These are phyloP conservation scores for Plasmodium vivax DNA, from an alignment of 169 alveolate species.

Conservation along the genomic window DNA sequence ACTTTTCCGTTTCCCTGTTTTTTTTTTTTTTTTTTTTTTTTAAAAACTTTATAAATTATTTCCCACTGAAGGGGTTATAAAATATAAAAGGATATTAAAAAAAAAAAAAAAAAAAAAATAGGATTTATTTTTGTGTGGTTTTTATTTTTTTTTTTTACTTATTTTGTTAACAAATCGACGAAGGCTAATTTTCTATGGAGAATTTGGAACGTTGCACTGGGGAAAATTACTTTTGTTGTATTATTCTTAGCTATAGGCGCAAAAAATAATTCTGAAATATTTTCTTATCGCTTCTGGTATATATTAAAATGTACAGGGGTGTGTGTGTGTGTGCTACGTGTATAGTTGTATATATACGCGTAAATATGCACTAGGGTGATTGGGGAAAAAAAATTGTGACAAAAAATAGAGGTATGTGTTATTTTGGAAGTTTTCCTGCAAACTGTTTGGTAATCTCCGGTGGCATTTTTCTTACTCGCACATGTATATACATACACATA, in stretches of 20 bases:
- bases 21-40: slow-evolving; percentile 12
- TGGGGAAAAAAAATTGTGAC: neutral
- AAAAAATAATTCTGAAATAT: slow-evolving; percentile 10
- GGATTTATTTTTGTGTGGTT: neutral
- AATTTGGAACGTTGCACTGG: slow-evolving; percentile 13
- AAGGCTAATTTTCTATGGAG: slow-evolving; percentile 16
- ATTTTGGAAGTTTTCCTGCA: slow-evolving; percentile 11
- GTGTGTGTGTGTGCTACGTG: neutral
- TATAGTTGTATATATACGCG: neutral
- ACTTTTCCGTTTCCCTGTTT: neutral
- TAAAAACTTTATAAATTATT: neutral
- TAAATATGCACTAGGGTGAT: neutral
- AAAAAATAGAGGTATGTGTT: neutral
- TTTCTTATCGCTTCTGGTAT: slow-evolving; percentile 22
- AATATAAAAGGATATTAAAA: neutral
- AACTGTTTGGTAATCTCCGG: slow-evolving; percentile 1
- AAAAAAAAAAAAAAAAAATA: slow-evolving; percentile 22
- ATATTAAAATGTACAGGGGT: neutral
- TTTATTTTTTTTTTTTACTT: neutral
- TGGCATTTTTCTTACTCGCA: neutral
- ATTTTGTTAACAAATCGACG: slow-evolving; percentile 4
- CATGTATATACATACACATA: slow-evolving; percentile 19
- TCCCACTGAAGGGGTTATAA: neutral
- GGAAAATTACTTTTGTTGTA: slow-evolving; percentile 3
- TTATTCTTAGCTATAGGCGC: neutral